phyloP scores from a whole-genome alignment of 352 stramenopile species.

The Aphanomyces cochlioides region DNA sequence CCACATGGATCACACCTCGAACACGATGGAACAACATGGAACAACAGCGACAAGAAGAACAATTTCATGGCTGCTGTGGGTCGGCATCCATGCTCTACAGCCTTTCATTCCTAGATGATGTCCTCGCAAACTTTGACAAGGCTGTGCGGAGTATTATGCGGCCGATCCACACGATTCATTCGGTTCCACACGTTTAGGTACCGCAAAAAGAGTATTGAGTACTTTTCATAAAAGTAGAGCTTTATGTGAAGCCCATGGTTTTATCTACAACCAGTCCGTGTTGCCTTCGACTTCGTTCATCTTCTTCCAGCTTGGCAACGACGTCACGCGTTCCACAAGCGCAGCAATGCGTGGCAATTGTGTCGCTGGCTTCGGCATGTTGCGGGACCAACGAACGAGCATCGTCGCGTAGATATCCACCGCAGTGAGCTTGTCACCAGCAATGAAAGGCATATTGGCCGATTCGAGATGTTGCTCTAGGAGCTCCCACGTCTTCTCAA shows the following conservation, averaged over 20 bases:
- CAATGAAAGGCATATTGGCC: not conserved
- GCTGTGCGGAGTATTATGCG: too few relatives aligned
- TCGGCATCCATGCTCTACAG: too few relatives aligned
- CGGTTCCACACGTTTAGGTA: too few relatives aligned
- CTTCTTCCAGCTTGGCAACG: not conserved
- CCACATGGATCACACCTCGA: too few relatives aligned
- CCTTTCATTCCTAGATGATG: too few relatives aligned
- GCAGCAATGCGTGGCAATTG: not conserved
- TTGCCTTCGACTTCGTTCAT: conserved; percentile 9
- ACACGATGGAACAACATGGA: too few relatives aligned
- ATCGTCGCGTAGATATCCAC: conserved; percentile 4
- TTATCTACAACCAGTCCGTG: conserved; percentile 10
- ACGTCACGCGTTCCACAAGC: not conserved
- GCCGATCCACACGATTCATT: too few relatives aligned
- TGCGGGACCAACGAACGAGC: conserved; percentile 13
- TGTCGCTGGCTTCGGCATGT: conserved; percentile 11
- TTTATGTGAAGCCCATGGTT: too few relatives aligned
- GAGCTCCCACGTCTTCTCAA: not conserved
- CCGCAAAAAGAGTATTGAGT: too few relatives aligned
- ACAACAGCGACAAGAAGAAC: not conserved
- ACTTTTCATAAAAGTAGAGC: too few relatives aligned
- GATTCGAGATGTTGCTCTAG: not conserved
- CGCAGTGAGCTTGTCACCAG: not conserved
- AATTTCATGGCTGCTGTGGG: not conserved
- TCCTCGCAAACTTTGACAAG: too few relatives aligned